Base-by-base conservation (phyloP, 2,329 filamentous ascomycete species). In the Fusarium sp. region DNA sequence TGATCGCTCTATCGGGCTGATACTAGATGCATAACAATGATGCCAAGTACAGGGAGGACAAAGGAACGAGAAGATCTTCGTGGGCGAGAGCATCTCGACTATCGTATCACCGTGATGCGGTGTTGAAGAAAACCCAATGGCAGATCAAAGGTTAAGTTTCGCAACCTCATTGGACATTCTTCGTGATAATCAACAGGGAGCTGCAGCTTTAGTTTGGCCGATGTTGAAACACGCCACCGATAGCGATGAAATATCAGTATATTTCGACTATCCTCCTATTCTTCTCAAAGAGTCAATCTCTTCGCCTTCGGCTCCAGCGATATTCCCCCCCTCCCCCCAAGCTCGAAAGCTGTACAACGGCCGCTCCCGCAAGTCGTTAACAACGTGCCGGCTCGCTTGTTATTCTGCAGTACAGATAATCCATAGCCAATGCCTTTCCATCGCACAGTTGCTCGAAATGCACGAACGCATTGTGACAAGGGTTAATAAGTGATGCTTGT, bases 121-220 rank as follows among this genome's bases (percentile, higher is more conserved):
- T 13, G 35, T 47, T 40, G 43, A 38, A 25, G 37, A 33, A 40
- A 43, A 35, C n/a, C 62, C 63, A 72, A 73, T 73, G 63, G 43
- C 42, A 60, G 43, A 30, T 32, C 33, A 42, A 56, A 30, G 35
- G 50, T 44, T 11, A 25, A 43, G 23, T 38, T 72, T 47, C 52
- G 62, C 42, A 57, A 64, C 46, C 49, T 72, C 33, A 73, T 74
- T 73, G 66, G 53, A 44, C 57, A 43, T 53, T 47, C 12, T 44
- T 28, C 32, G 23, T 61, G 42, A 54, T 44, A 35, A 43, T 52
- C 38, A 28, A 40, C 30, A 67, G 23, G 16, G 42, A 35, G 56
- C 54, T 60, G 40, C 47, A 60, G 30, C 57, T 43, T 37, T 62
- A 50, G 56, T 33, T 49, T 37, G 35, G 37, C 30, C 35, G 18